Evolutionary conservation across 306 rosid genomes (phyloP), one percentile per base, ranked within the genome.

Genomic region (Sicyos baderoa): DNA sequence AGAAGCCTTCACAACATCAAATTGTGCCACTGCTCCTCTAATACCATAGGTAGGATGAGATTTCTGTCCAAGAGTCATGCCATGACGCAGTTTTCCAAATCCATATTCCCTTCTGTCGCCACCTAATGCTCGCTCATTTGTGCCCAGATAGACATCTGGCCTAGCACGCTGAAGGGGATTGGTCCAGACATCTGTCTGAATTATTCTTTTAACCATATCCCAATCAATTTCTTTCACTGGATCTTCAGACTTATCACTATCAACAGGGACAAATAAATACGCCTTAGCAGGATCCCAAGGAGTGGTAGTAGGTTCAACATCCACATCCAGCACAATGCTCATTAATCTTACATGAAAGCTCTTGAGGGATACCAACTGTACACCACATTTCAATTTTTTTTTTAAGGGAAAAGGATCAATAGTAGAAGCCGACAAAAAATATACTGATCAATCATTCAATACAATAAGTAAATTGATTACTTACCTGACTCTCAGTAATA

Each of bases 261-360:
- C 88, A 90, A 88, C 80, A 73, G 99, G 97, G 81, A 90, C 91
- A 81, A 90, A 93, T 62, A 93, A 82, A 90, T 93, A 93, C 74
- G 99, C 96, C 80, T 90, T 93, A 50, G 96, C 87, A 74, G 96
- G 93, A 85, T 90, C 99, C 99, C 99, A 90, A 79, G 99, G 99
- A 82, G 99, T 93, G 83, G 96, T 86, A 80, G 94, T 82, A 72
- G 99, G 99, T 83, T 93, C 96, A 82, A 93, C 99, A 84, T 93
- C 99, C 94, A 93, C 99, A 75, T 93, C 99, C 84, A 93, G 82
- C 79, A 88, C 99, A 81, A 93, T 85, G 82, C 99, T 93, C 99
- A 90, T 93, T 82, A 93, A 75, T 81, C 99, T 85, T 67, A 90
- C 99, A 79, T 93, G 99, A 86, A 93, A 93, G 78, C 90, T 80